phyloP scores from a whole-genome alignment of 805 yeast species.

The Candida maris region DNA sequence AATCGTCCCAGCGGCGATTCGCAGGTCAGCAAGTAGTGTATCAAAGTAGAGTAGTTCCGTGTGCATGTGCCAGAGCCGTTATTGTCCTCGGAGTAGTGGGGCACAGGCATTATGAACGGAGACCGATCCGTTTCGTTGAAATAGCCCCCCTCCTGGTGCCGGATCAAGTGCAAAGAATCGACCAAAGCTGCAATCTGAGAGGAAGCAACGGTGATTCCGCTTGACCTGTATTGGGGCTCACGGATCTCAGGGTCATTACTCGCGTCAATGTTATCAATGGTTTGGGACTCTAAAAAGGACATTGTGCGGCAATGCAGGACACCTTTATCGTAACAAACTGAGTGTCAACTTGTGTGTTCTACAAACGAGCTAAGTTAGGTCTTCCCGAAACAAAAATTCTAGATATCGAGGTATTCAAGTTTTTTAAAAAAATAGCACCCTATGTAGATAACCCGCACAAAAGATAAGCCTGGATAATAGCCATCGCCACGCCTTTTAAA shows the following conservation, averaged over 20 bases:
- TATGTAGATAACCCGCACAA: too few species aligned
- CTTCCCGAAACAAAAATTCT: too few species aligned
- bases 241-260: constrained; percentile 14
- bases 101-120: constrained; percentile 38
- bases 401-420: too few species aligned
- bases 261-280: constrained; percentile 22
- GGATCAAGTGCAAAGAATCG: constrained; percentile 32
- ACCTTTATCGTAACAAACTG: too few species aligned
- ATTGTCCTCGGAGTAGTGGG: constrained; percentile 33
- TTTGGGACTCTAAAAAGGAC: constrained; percentile 13
- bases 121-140: constrained; percentile 56
- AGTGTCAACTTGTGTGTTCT: too few species aligned
- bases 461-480: too few species aligned
- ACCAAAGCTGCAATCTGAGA: constrained; percentile 31
- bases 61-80: constrained; percentile 21
- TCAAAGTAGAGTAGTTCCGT: constrained; percentile 47
- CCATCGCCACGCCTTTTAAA: too few species aligned
- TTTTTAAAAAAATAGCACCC: too few species aligned
- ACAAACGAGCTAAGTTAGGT: too few species aligned
- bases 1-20: constrained; percentile 49
- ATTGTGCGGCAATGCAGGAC: too few species aligned
- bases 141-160: constrained; percentile 57
- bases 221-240: constrained; percentile 22
- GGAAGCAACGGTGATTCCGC: constrained; percentile 17
- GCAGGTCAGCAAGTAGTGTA: constrained; percentile 50